Evolutionary conservation across 768 basidiomycete genomes (phyloP), one percentile per base, ranked within the genome.

Genomic region (Coprinopsis sp.): DNA sequence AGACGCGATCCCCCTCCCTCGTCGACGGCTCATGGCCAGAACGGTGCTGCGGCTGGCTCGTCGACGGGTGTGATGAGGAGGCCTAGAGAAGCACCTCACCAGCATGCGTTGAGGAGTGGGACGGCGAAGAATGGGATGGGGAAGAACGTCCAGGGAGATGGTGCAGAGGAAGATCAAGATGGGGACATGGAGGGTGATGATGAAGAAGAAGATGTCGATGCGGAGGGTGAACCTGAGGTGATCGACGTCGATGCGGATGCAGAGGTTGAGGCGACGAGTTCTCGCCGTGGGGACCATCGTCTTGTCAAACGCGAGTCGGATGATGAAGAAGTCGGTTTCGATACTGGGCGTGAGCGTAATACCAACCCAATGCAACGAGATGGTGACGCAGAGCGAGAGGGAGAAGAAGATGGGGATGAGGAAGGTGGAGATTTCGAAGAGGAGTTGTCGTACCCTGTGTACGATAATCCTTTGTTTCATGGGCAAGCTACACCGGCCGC

Each of bases 221-320:
- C 8, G n/a, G 30, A 31, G 8, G 30, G 23, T 6, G 38, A 39
- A n/a, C n/a, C n/a, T n/a, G n/a, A n/a, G n/a, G n/a, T n/a, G 21
- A 23, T 22, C 19, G 58, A 61, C 36, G 51, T 54, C 24, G 62
- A 65, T 38, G 49, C 54, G 38, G 60, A 62, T 7, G 57, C 66
- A 27, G 60, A 59, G 16, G 7, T 23, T 24, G 44, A 22, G 51
- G 40, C 28, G 52, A 47, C 8, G 43, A 41, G 11, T 18, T 37
- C 11, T 37, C 7, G 7, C 19, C 38, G 38, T 22, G 6, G 38
- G 18, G 38, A 11, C 6, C 6, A 23, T 5, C 11, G 19, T 18
- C 22, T 18, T 39, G 16, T 6, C 18, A 5, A 23, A 10, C 16
- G 23, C 5, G 19, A 39, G 38, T 18, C 38, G 11, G 16, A 16